Evolutionary conservation across 2,329 filamentous ascomycete species (phyloP), one percentile per base, ranked within the genome.

Genomic region (Phaeophleospora eucalypticola): DNA sequence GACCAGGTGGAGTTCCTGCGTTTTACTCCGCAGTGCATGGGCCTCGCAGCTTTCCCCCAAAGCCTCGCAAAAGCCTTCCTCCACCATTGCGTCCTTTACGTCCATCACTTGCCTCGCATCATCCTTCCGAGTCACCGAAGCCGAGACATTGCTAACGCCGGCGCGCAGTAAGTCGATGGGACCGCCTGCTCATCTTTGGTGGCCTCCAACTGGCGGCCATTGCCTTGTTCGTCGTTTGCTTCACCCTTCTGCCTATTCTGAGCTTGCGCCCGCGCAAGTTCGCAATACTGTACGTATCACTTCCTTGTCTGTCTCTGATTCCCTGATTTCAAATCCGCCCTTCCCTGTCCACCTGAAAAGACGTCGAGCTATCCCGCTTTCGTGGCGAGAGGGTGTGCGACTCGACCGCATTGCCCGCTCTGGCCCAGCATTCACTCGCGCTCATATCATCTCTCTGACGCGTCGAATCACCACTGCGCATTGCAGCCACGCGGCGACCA

Each of bases 161-260:
- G 49, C 56, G 62, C 37, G 65, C 71, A 97, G 93, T 98, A 75
- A 95, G 89, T 73, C 82, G 91, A 73, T 97, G 91, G 93, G 93
- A 98, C 72, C 87, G 91, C 48, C 74, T 97, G 65, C 78, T 98
- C 67, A 81, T 97, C 62, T 98, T 98, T 71, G 84, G 81, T 56
- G 89, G 84, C 64, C 94, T 91, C 74, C 95, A 95, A 71, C 70
- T 95, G 60, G 89, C 86, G 52, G 89, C 93, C 54, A 77, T 89
- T 56, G 88, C 87, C 58, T 91, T 94, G 75, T 97, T 98, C 75
- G 82, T 94, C 67, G 82, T 95, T 61, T 90, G 87, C 76, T 95
- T 97, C 73, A 84, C 84, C 59, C 76, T 97, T 47, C 91, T 95
- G 72, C 90, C 90, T 45, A 78, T 90, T 51, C 78, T 96, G 58